Evolutionary conservation across 495 filamentous ascomycete genomes (phyloP).

Genomic region (Glonium stellatum): DNA sequence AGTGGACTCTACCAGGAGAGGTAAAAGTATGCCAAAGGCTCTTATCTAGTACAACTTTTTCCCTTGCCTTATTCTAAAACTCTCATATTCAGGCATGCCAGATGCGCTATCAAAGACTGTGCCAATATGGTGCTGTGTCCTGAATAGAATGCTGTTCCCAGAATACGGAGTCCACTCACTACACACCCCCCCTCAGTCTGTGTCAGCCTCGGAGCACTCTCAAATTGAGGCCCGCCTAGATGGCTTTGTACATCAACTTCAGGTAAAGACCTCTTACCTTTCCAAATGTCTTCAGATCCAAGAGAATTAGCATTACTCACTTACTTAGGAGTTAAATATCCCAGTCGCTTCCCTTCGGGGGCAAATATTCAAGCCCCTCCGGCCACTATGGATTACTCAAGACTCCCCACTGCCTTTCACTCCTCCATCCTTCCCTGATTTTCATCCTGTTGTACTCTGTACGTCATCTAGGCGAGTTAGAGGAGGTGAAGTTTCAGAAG

Average conservation of each 20-base stretch:
- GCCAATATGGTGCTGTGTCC: constrained; percentile 82
- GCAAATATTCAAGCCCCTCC: constrained; percentile 50
- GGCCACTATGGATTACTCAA: constrained; percentile 57
- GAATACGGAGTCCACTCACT: constrained; percentile 43
- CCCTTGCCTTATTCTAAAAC: not conserved
- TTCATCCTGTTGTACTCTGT: constrained; percentile 68
- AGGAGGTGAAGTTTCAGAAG: constrained; percentile 58
- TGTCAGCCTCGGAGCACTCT: constrained; percentile 67
- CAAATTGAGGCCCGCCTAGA: constrained; percentile 67
- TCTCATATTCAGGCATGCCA: constrained; percentile 57
- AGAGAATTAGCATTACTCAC: not conserved
- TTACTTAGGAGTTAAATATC: constrained; percentile 42
- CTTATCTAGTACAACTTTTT: not conserved
- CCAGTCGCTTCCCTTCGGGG: constrained; percentile 36
- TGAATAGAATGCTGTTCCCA: constrained; percentile 77
- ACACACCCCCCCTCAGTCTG: constrained; percentile 56
- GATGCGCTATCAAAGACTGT: constrained; percentile 91
- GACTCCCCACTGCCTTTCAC: constrained; percentile 31
- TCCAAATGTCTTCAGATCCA: not conserved
- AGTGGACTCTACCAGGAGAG: constrained; percentile 88
- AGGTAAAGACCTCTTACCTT: constrained; percentile 32
- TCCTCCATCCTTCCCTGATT: constrained; percentile 32
- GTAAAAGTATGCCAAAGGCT: constrained; percentile 55
- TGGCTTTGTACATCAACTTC: constrained; percentile 57
- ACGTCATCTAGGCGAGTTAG: constrained; percentile 65